Percentiles rank a stretch among this genome's conserved stretches.
Conservation (phyloP, 345 rosid genomes). For the Geranium brycei region DNA sequence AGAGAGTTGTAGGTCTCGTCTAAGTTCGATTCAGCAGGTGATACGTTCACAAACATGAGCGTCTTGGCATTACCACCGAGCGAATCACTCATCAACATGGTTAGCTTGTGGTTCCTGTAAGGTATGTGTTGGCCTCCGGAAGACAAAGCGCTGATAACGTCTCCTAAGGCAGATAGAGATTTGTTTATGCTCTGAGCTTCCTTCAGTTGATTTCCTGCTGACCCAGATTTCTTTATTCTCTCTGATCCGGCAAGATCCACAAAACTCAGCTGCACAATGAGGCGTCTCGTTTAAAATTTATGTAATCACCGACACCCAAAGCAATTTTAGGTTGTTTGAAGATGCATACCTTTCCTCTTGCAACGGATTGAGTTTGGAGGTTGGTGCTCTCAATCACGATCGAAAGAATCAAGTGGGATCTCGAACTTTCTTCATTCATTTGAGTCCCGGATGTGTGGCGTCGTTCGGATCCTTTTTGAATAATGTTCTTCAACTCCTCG, state of each 20-base stretch:
- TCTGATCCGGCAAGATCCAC: conserved; percentile 99
- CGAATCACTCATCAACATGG: conserved; percentile 96
- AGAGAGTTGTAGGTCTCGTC: conserved; percentile 87
- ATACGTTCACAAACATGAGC: conserved; percentile 84
- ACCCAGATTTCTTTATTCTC: conserved; percentile 86
- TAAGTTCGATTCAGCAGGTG: conserved; percentile 82
- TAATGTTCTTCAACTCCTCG: conserved; percentile 59
- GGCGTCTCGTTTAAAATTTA: conserved; percentile 4
- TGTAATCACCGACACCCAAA: not conserved
- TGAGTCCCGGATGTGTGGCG: conserved; percentile 83
- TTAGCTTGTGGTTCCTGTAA: conserved; percentile 84
- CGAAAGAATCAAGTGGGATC: conserved; percentile 88
- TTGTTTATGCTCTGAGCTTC: conserved; percentile 98
- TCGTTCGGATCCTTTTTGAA: conserved; percentile 69
- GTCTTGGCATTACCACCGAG: conserved; percentile 98
- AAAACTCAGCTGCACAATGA: conserved; percentile 63
- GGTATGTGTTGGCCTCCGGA: conserved; percentile 81
- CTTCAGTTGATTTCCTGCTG: conserved; percentile 70
- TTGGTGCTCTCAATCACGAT: conserved; percentile 80
- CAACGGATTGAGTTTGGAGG: conserved; percentile 80
- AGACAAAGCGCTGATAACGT: conserved; percentile 86
- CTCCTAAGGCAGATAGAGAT: conserved; percentile 90
- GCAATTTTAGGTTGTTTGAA: not conserved
- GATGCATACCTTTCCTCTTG: conserved; percentile 74
- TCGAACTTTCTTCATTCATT: conserved; percentile 94